Conservation (phyloP, 2,329 filamentous ascomycete species). For the Graphilbum ipis-grandicollis region DNA sequence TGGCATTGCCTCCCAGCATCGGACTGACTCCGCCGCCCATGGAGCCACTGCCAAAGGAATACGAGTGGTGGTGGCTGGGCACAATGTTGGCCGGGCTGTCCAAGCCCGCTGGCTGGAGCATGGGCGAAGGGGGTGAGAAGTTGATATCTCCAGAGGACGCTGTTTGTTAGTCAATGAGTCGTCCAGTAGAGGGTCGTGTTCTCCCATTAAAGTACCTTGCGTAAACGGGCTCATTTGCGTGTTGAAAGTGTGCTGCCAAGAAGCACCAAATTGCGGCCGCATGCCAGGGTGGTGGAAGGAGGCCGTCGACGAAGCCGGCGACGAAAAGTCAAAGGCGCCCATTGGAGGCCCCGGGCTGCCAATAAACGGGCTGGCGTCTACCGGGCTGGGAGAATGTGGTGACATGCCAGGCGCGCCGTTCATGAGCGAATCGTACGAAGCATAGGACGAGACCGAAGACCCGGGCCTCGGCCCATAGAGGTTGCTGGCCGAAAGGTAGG, state of each 20-base stretch:
- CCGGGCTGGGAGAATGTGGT: slow-evolving; percentile 8
- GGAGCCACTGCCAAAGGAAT: slow-evolving; percentile 5
- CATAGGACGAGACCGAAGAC: slow-evolving; percentile 10
- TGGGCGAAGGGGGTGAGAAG: slow-evolving; percentile 11
- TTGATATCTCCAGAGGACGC: slow-evolving; percentile 6
- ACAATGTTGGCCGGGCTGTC: slow-evolving; percentile 8
- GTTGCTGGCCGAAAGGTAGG: slow-evolving; percentile 6
- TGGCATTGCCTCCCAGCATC: background rate
- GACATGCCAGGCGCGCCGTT: slow-evolving; percentile 7
- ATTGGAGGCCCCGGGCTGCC: slow-evolving; percentile 9
- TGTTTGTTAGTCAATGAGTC: too few relatives aligned
- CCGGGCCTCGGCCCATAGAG: slow-evolving; percentile 6
- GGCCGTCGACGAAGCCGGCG: background rate
- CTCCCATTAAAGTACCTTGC: too few relatives aligned
- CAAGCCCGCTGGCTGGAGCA: slow-evolving; percentile 5
- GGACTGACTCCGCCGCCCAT: slow-evolving; percentile 4
- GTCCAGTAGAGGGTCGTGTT: too few relatives aligned
- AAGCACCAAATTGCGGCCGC: slow-evolving; percentile 9
- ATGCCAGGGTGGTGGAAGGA: slow-evolving; percentile 9
- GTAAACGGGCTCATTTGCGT: slow-evolving; percentile 7
- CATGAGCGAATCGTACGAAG: slow-evolving; percentile 10
- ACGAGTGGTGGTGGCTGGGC: slow-evolving; percentile 5
- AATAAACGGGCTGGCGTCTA: slow-evolving; percentile 9
- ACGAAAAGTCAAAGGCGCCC: slow-evolving; percentile 7
- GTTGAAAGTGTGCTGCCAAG: slow-evolving; percentile 10